Evolutionary conservation across 495 filamentous ascomycete species (phyloP), one percentile per base, ranked within the genome.

Genomic region (Podospora pseudopauciseta): DNA sequence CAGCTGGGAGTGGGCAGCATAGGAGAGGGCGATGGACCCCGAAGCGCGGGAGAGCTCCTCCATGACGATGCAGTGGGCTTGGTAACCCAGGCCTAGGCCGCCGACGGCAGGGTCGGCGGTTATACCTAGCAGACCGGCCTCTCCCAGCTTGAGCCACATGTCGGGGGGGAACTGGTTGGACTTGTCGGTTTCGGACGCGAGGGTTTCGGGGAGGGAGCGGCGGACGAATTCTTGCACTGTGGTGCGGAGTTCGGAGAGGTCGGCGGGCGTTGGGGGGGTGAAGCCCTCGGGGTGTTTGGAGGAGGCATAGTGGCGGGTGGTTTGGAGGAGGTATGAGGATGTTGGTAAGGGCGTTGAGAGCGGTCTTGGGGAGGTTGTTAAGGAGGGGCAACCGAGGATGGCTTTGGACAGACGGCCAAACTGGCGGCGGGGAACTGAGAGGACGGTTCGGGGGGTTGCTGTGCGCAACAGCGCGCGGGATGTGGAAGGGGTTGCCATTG

Each of bases 31-130:
- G 69, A 99, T 94, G 71, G 92, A 95, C 55, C 94, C 93, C 83
- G 79, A 82, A 61, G 81, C 82, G 18, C 84, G 79, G 9, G 84
- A 86, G 62, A 89, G 73, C 81, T 98, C 95, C 76, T 99, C 95
- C 91, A 99, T 94, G 11, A 97, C 92, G 4, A 96, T 82, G 76
- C 94, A 97, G 75, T 99, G 95, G 32, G 96, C 96, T 78, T 99
- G 96, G 80, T 99, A 99, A 53, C 95, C 95, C 86, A 98, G 88
- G 3, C 85, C 91, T 64, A 98, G 78, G 3, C 95, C 95, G 55
- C 95, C 96, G 64, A 94, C 94, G 56, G 93, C 90, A 77, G 97
- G 94, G 77, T 97, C 92, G 16, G 92, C 96, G 0, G 95, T 99
- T 70, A 97, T 90, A 55, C 95, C 95, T 20, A 99, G 86, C 66